phyloP scores from a whole-genome alignment of 1,139 yeast species.

The Candida glucosophila region DNA sequence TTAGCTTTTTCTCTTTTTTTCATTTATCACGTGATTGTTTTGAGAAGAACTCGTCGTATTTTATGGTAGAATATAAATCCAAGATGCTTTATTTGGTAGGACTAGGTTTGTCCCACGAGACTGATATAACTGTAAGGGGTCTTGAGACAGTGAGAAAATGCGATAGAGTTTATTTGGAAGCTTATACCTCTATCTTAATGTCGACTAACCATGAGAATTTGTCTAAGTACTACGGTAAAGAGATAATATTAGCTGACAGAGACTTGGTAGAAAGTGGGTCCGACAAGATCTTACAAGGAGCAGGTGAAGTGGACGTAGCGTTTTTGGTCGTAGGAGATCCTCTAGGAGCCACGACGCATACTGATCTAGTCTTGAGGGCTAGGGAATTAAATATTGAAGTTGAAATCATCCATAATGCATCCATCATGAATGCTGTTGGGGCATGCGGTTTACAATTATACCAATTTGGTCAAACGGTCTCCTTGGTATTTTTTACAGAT shows the following conservation, averaged over 20 bases:
- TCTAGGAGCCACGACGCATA: constrained; percentile 96
- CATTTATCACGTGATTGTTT: constrained; percentile 1
- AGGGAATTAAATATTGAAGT: constrained; percentile 72
- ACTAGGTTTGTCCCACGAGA: constrained; percentile 79
- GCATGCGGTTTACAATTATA: constrained; percentile 94
- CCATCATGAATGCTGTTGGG: constrained; percentile 97
- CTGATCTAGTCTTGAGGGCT: constrained; percentile 87
- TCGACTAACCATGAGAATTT: constrained; percentile 65
- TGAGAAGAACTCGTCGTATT: constrained; percentile 1
- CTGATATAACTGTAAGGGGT: constrained; percentile 93
- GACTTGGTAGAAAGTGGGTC: constrained; percentile 89
- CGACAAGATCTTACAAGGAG: constrained; percentile 70
- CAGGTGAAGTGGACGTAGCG: constrained; percentile 76
- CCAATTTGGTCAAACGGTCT: constrained; percentile 93
- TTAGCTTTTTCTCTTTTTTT: not conserved
- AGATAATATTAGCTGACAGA: constrained; percentile 83
- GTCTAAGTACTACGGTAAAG: constrained; percentile 79
- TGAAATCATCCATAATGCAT: constrained; percentile 87
- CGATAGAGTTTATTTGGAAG: constrained; percentile 85
- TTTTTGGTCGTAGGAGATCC: constrained; percentile 96
- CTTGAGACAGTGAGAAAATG: constrained; percentile 76
- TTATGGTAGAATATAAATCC: not conserved
- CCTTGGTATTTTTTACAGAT: constrained; percentile 91
- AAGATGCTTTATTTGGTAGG: constrained; percentile 85
- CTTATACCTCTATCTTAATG: constrained; percentile 92